Evolutionary conservation across 2,329 filamentous ascomycete species (phyloP), one percentile per base, ranked within the genome.

Genomic region (Sclerotinia glacialis): DNA sequence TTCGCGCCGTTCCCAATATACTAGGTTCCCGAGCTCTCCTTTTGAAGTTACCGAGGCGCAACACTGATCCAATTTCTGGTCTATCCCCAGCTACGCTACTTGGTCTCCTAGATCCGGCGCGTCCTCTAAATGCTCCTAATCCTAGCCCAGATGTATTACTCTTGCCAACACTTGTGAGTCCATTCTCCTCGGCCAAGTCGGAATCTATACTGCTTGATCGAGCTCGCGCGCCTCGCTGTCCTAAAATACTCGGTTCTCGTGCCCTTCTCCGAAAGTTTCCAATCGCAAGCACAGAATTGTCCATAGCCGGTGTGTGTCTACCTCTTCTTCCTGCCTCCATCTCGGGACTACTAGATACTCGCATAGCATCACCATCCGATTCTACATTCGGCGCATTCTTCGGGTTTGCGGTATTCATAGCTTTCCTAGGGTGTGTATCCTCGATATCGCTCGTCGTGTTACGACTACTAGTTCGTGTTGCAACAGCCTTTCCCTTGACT

Each of bases 11-110:
- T 62, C 84, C 83, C 52, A 89, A 75, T 65, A 89, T 88, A 74
- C 86, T 89, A 2, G 85, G 85, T 74, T 89, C 85, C 55, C 86
- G 79, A 23, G 80, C 79, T 54, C 86, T 81, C 49, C 85, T 79
- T 73, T 80, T 83, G 75, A 89, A 89, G 6, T 80, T 77, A 18
- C 84, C 85, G 61, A 88, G 81, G 67, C 84, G 87, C 71, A 80
- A 76, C 16, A 76, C 77, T 16, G 78, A 79, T 70, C 81, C 69
- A 46, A 68, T 55, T 53, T 72, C 75, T 7, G 70, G 70, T 64
- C 59, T 69, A 9, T 71, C 70, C 66, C 73, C 70, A 37, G 58
- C 72, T 63, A 72, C 70, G 66, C 72, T 74, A 66, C 73, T 73
- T 44, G 71, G 65, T 53, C 70, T 68, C 31, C 66, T 65, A 44